A percentile compares a stretch with the other conserved stretches of the same genome.
phyloP scores from a whole-genome alignment of 176 grass and related monocot species.

The Oryza brachyantha region DNA sequence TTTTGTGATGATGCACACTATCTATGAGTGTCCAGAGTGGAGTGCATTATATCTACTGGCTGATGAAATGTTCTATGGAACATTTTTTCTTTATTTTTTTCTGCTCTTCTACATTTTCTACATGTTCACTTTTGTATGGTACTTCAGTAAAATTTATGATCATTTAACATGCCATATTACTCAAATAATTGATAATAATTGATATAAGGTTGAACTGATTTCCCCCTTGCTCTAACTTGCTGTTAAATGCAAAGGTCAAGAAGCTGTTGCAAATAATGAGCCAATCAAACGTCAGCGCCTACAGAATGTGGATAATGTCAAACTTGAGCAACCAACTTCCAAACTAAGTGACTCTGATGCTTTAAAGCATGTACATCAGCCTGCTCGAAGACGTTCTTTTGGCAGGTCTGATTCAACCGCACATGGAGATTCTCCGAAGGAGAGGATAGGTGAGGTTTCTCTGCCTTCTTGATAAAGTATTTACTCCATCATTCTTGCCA shows the following conservation, averaged over 20 bases:
- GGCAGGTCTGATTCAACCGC: slow-evolving; percentile 43
- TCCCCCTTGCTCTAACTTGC: slow-evolving; percentile 16
- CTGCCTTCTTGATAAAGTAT: not conserved
- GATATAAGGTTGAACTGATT: not conserved
- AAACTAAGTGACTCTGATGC: slow-evolving; percentile 29
- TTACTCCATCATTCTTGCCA: not conserved
- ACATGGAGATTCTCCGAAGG: slow-evolving; percentile 42
- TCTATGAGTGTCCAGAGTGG: not conserved
- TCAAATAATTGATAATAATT: not conserved
- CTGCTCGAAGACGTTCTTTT: slow-evolving; percentile 39
- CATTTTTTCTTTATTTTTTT: not conserved
- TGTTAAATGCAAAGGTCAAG: slow-evolving; percentile 42
- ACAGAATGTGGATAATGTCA: slow-evolving; percentile 38
- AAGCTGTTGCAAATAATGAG: slow-evolving; percentile 35
- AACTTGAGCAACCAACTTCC: slow-evolving; percentile 35
- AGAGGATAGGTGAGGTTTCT: slow-evolving; percentile 57
- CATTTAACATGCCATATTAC: slow-evolving; percentile 4
- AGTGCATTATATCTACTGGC: not conserved
- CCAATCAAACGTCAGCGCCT: slow-evolving; percentile 48
- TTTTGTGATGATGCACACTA: not conserved
- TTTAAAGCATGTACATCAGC: slow-evolving; percentile 38
- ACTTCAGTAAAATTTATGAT: not conserved
- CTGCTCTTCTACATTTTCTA: not conserved
- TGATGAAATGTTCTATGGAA: slow-evolving; percentile 12
- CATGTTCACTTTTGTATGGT: not conserved